These are phyloP conservation scores for Porphyrellus sp. DNA, from an alignment of 1,284 basidiomycete species.

Conservation along the genomic window DNA sequence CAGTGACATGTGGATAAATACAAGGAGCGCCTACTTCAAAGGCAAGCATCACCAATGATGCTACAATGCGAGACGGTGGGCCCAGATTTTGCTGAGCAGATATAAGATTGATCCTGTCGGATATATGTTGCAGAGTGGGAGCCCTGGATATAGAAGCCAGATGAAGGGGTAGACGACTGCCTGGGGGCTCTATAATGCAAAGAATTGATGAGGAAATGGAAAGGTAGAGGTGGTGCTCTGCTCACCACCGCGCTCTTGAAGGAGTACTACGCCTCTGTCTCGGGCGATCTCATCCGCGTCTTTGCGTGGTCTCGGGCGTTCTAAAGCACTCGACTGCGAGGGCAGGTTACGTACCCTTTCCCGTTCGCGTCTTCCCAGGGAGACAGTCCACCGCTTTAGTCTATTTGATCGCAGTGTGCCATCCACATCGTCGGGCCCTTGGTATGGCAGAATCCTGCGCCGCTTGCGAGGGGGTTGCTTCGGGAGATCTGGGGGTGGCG, in stretches of 20 bases:
- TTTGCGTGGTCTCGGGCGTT: conserved; percentile 42
- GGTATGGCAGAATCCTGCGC: conserved; percentile 65
- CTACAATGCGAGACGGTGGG: conserved; percentile 57
- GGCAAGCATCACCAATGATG: conserved; percentile 69
- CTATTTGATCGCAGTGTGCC: conserved; percentile 59
- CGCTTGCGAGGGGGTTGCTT: conserved; percentile 70
- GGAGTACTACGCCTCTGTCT: conserved; percentile 63
- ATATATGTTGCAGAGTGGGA: conserved; percentile 72
- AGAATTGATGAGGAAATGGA: background rate
- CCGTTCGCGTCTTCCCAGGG: conserved; percentile 67
- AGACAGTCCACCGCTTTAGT: conserved; percentile 72
- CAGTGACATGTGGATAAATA: conserved; percentile 1
- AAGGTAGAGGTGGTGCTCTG: background rate
- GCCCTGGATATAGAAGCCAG: conserved; percentile 66
- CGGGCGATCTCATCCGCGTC: conserved; percentile 63
- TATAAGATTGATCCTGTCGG: conserved; percentile 75
- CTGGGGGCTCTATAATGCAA: conserved; percentile 54
- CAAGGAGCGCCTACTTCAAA: conserved; percentile 52
- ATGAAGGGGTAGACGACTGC: conserved; percentile 65
- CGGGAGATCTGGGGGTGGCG: conserved; percentile 56
- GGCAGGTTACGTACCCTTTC: conserved; percentile 61
- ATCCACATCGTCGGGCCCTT: conserved; percentile 53
- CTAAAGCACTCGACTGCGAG: conserved; percentile 39
- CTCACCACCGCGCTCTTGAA: conserved; percentile 63
- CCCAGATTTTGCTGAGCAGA: conserved; percentile 71